These are phyloP conservation scores for Xylaria sp. DNA, from an alignment of 495 filamentous ascomycete genomes.

Conservation along the genomic window DNA sequence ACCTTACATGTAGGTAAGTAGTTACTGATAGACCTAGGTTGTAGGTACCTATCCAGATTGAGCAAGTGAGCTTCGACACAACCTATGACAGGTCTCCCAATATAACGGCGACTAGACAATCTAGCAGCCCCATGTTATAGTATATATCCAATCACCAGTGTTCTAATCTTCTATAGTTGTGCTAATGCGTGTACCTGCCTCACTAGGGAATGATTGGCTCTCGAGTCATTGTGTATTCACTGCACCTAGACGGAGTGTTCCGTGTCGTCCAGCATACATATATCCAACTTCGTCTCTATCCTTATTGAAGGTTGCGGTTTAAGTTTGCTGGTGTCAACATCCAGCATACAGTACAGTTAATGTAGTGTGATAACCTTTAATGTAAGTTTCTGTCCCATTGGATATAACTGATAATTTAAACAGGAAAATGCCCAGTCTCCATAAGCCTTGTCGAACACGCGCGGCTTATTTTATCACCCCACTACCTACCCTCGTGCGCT, in stretches of 20 bases:
- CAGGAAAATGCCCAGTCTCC: not conserved
- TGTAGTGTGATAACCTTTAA: too few relatives aligned
- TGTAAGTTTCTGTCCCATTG: not conserved
- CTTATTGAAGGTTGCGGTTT: not conserved
- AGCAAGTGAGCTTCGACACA: not conserved
- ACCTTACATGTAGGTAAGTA: too few relatives aligned
- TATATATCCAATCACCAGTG: not conserved
- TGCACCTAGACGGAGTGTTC: not conserved
- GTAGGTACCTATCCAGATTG: not conserved
- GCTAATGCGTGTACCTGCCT: slow-evolving; percentile 23
- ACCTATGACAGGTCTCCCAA: not conserved
- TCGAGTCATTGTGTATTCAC: slow-evolving; percentile 4
- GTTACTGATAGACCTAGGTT: too few relatives aligned
- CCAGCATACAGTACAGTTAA: not conserved
- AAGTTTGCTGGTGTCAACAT: not conserved
- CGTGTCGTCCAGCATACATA: not conserved
- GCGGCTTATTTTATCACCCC: not conserved
- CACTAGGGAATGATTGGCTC: slow-evolving; percentile 10
- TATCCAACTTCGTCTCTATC: not conserved
- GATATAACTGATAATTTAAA: not conserved
- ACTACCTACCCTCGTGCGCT: slow-evolving; percentile 1
- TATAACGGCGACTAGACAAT: slow-evolving; percentile 16
- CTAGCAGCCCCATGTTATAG: not conserved
- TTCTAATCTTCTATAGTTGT: not conserved
- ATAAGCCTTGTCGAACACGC: not conserved